Conservation (phyloP, 305 asterid species). For the Salvia sclarea region DNA sequence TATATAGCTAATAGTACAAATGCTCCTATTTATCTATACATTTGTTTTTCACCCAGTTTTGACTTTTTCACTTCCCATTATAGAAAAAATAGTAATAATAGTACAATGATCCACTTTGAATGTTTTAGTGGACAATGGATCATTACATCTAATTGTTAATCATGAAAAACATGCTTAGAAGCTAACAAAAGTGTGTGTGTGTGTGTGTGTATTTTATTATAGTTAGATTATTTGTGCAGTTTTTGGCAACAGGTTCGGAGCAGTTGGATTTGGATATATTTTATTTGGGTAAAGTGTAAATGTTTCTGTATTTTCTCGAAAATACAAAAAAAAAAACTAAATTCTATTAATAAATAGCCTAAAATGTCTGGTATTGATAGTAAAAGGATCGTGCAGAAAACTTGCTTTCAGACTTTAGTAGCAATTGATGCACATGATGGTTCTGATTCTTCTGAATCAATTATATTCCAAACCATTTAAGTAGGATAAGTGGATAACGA, state of each 20-base stretch:
- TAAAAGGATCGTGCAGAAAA: neutral
- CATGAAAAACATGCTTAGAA: constrained; percentile 87
- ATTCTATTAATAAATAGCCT: neutral
- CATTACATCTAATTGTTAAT: constrained; percentile 46
- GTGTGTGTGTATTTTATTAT: constrained; percentile 11
- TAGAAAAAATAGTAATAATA: constrained; percentile 18
- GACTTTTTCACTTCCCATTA: constrained; percentile 30
- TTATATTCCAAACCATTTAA: too few relatives aligned
- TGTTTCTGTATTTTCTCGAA: neutral
- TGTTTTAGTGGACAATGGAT: constrained; percentile 44
- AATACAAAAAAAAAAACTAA: neutral
- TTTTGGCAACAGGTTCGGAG: constrained; percentile 24
- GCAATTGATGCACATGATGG: neutral
- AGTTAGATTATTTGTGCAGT: constrained; percentile 32
- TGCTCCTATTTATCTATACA: constrained; percentile 6
- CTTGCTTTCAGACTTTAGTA: neutral
- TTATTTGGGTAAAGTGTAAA: neutral
- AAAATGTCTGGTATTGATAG: neutral
- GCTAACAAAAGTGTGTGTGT: constrained; percentile 53
- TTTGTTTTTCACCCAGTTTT: constrained; percentile 19
- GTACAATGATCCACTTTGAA: constrained; percentile 27
- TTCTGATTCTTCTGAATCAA: too few relatives aligned
- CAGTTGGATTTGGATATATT: constrained; percentile 5
- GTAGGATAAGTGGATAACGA: too few relatives aligned
- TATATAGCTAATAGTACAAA: too few relatives aligned